A percentile compares a stretch with the other conserved stretches of the same genome.
Conservation (phyloP, 2,329 filamentous ascomycete genomes). For the Neoascochyta sp. region DNA sequence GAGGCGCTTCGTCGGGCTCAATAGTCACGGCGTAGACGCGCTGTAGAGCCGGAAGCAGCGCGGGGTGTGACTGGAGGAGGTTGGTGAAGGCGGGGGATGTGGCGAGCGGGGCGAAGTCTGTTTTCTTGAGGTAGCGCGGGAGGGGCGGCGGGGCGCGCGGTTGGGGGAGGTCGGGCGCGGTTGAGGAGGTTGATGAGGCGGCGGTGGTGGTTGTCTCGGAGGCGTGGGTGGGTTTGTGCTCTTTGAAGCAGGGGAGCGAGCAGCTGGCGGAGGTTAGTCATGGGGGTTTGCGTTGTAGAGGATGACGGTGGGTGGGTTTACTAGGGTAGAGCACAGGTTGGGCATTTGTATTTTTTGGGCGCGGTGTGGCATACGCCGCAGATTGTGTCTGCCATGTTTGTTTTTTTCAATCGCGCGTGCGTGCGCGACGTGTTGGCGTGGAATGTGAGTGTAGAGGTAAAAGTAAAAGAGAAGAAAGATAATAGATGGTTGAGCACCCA, state of each 20-base stretch:
- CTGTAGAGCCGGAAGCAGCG: slow-evolving; percentile 24
- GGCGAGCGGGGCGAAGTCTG: slow-evolving; percentile 32
- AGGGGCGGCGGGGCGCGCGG: slow-evolving; percentile 25
- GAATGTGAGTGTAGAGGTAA: background rate
- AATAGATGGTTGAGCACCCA: too few relatives aligned
- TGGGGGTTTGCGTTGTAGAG: background rate
- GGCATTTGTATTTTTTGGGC: slow-evolving; percentile 51
- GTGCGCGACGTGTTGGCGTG: too few relatives aligned
- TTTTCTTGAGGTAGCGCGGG: slow-evolving; percentile 31
- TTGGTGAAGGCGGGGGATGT: slow-evolving; percentile 25
- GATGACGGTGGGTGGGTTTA: slow-evolving; percentile 16
- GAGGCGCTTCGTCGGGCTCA: slow-evolving; percentile 26
- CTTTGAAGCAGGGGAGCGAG: slow-evolving; percentile 31
- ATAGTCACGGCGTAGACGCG: slow-evolving; percentile 35
- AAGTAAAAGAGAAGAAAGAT: too few relatives aligned
- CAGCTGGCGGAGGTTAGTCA: slow-evolving; percentile 22
- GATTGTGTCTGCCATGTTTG: slow-evolving; percentile 29
- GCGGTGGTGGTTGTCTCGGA: slow-evolving; percentile 3
- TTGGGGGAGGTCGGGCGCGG: slow-evolving; percentile 17
- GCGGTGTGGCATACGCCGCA: slow-evolving; percentile 45
- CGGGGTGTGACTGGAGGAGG: slow-evolving; percentile 25
- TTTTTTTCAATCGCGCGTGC: too few relatives aligned
- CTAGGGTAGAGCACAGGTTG: slow-evolving; percentile 48
- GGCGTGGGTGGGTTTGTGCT: slow-evolving; percentile 27
- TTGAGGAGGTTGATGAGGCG: slow-evolving; percentile 2